Base-by-base conservation (phyloP, 805 yeast species). In the Phaffomyces opuntiae region DNA sequence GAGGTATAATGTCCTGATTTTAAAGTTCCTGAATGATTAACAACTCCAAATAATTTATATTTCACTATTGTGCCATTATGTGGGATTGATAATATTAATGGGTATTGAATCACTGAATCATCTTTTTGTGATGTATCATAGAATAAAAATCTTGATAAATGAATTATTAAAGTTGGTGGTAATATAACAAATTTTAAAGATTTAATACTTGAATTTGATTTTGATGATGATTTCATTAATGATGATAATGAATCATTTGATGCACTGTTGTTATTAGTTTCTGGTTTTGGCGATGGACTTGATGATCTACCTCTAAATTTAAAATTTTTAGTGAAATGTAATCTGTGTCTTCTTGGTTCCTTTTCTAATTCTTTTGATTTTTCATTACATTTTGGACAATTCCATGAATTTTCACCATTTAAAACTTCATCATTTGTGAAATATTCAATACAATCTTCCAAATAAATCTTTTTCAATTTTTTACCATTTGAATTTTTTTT, bases 1-100 rank as follows among this genome's bases (percentile, higher is more conserved):
- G 88, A 69, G 1, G 90, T 85, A 57, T 85, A 85, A 61, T 85
- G 95, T 0, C 95, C 95, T 42, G 86, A 79, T 48, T 78, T 75
- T 44, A 83, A 65, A 38, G 76, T 75, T 2, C 95, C 93, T 46
- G 73, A 69, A 59, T 85, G 95, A 56, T 83, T 84, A 5, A 85
- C 80, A 49, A 83, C 69, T 1, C 85, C 86, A 46, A 71, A 71
- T 34, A 85, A 63, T 49, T 69, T 74, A 57, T 83, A 85, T 27
- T 63, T 69, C 35, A 56, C 55, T 25, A 39, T 60, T 21, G 56
- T 47, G n/a, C 63, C 69, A 34, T 66, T 63, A 24, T 71, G 64
- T 29, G 68, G 67, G 49, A 81, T 76, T 47, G 72, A 72, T 40
- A 81, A 62, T 11, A 71, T 64, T 40, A 78, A 55, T 4, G 87